Evolutionary conservation across 345 rosid species (phyloP).

Genomic region (Theobroma cacao): DNA sequence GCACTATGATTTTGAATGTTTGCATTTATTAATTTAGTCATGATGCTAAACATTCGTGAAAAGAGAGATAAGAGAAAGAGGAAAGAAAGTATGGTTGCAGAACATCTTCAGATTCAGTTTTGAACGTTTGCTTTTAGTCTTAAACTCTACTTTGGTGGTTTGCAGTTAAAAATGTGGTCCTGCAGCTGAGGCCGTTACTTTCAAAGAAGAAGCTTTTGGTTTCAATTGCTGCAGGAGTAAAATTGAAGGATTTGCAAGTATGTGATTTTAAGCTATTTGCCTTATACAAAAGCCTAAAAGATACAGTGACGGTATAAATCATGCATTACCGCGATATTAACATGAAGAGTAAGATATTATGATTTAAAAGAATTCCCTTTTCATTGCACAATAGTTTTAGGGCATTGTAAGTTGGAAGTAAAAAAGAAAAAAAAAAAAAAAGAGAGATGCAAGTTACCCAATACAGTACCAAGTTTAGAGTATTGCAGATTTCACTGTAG

Average conservation of each 20-base stretch:
- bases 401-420: background rate
- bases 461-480: background rate
- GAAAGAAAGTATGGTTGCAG: background rate
- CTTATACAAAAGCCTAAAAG: background rate
- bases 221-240: conserved; percentile 86
- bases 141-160: background rate
- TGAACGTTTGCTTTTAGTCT: background rate
- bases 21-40: background rate
- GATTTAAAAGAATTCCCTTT: background rate
- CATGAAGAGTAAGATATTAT: background rate
- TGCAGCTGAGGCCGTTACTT: conserved; percentile 56
- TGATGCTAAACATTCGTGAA: background rate
- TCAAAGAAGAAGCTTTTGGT: conserved; percentile 75
- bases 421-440: background rate
- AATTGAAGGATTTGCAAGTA: conserved; percentile 84
- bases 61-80: background rate
- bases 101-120: background rate
- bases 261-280: conserved; percentile 7
- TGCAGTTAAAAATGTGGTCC: conserved; percentile 65
- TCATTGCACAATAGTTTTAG: background rate
- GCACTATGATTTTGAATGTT: background rate
- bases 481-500: background rate
- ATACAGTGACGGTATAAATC: background rate
- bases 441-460: background rate
- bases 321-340: background rate